These are phyloP conservation scores for Gossypium ekmanianum DNA, from an alignment of 345 rosid species.

Conservation along the genomic window DNA sequence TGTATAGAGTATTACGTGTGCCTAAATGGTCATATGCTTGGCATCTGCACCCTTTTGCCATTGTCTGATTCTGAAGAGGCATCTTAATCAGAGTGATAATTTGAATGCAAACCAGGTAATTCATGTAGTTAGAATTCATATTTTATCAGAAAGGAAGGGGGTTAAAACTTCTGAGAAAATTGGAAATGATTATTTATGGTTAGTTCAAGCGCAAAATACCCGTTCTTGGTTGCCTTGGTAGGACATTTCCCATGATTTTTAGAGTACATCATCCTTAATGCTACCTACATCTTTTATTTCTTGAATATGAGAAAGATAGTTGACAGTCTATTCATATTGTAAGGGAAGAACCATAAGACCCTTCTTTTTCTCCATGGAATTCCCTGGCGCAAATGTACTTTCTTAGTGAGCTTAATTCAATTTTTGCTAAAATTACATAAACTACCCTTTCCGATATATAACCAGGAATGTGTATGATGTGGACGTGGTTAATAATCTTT, in stretches of 20 bases:
- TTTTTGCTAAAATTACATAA: not conserved
- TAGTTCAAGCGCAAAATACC: not conserved
- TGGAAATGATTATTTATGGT: not conserved
- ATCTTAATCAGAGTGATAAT: slow-evolving; percentile 51
- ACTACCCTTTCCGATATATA: not conserved
- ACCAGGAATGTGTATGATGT: not conserved
- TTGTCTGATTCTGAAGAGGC: slow-evolving; percentile 88
- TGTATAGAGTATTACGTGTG: slow-evolving; percentile 84
- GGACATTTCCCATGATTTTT: not conserved
- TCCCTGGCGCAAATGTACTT: not conserved
- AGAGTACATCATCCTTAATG: not conserved
- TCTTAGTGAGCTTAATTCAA: not conserved
- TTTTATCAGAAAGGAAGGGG: not conserved
- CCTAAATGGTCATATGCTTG: slow-evolving; percentile 94
- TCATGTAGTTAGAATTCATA: not conserved
- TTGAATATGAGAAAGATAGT: not conserved
- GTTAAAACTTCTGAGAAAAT: not conserved
- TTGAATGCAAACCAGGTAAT: slow-evolving; percentile 35
- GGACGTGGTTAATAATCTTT: not conserved
- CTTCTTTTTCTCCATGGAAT: not conserved
- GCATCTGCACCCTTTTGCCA: slow-evolving; percentile 90
- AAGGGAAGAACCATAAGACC: not conserved
- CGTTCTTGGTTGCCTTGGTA: not conserved
- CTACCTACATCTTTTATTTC: not conserved
- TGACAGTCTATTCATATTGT: not conserved